Percentiles rank a stretch among this genome's conserved stretches.
Conservation (phyloP, 1,139 yeast genomes). For the Candida labiduridarum region DNA sequence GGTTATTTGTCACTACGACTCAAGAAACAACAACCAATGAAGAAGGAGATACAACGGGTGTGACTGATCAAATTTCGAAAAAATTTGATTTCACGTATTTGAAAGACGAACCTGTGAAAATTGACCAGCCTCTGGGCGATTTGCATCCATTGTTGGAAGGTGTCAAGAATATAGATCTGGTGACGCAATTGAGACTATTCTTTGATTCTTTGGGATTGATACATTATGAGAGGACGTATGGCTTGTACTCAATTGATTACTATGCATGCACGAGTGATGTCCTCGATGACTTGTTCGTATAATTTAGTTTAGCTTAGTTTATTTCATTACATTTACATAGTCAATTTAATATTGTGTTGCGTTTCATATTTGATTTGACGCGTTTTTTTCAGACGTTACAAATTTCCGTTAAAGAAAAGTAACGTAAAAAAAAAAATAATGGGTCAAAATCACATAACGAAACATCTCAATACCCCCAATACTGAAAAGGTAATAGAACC, state of each 20-base stretch:
- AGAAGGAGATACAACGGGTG: constrained; percentile 25
- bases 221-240: constrained; percentile 73
- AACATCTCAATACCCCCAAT: not conserved
- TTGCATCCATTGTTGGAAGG: constrained; percentile 51
- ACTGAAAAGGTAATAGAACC: not conserved
- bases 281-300: constrained; percentile 41
- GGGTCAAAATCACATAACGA: no score
- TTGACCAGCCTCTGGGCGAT: constrained; percentile 22
- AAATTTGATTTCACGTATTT: constrained; percentile 41
- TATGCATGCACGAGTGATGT: constrained; percentile 56
- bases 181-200: constrained; percentile 63
- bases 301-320: not conserved
- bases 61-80: constrained; percentile 52
- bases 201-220: constrained; percentile 71
- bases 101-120: constrained; percentile 35
- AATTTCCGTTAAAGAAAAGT: no score
- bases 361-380: not conserved
- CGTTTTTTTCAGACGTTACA: not conserved
- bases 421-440: no score
- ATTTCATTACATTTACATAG: no score
- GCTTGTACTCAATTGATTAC: constrained; percentile 52
- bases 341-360: not conserved
- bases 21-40: constrained; percentile 51
- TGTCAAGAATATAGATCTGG: constrained; percentile 40
- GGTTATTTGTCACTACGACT: constrained; percentile 81